Conservation (phyloP, 2,329 filamentous ascomycete species). For the Mollisiaceae sp. region DNA sequence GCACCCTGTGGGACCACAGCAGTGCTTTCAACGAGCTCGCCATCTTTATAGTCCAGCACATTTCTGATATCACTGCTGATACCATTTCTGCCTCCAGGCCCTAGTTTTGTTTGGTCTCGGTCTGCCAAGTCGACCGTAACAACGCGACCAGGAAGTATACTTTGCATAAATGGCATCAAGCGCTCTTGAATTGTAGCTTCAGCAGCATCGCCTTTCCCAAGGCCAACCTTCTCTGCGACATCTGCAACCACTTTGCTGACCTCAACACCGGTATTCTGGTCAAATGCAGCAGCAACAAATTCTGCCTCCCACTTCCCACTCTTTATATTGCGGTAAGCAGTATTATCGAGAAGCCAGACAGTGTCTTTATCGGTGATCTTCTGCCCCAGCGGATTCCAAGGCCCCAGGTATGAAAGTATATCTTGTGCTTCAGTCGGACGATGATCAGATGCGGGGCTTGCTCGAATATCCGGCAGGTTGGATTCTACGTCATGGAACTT, state of each 20-base stretch:
- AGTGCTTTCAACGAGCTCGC: slow-evolving; percentile 51
- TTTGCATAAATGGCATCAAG: slow-evolving; percentile 78
- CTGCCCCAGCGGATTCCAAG: slow-evolving; percentile 61
- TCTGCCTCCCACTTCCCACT: slow-evolving; percentile 74
- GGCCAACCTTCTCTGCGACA: slow-evolving; percentile 71
- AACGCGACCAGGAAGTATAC: slow-evolving; percentile 71
- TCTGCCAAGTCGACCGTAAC: slow-evolving; percentile 66
- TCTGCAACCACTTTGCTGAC: slow-evolving; percentile 72
- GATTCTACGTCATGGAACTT: slow-evolving; percentile 57
- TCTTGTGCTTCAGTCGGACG: slow-evolving; percentile 38
- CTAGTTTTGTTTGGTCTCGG: slow-evolving; percentile 57
- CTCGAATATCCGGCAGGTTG: slow-evolving; percentile 48
- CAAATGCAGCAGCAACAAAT: slow-evolving; percentile 82
- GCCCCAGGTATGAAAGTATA: slow-evolving; percentile 56
- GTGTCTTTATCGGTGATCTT: slow-evolving; percentile 66
- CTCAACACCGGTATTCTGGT: slow-evolving; percentile 69
- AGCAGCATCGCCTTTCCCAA: slow-evolving; percentile 62
- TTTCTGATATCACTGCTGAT: slow-evolving; percentile 68
- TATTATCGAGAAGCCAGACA: slow-evolving; percentile 92
- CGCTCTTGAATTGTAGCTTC: slow-evolving; percentile 67
- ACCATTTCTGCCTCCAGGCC: slow-evolving; percentile 74
- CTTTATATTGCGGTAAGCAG: slow-evolving; percentile 67
- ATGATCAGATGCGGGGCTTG: slow-evolving; percentile 36
- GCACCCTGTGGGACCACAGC: slow-evolving; percentile 58
- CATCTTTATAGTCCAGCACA: slow-evolving; percentile 54